Evolutionary conservation across 2,329 filamentous ascomycete species (phyloP).

Genomic region (Penicillium decumbens): DNA sequence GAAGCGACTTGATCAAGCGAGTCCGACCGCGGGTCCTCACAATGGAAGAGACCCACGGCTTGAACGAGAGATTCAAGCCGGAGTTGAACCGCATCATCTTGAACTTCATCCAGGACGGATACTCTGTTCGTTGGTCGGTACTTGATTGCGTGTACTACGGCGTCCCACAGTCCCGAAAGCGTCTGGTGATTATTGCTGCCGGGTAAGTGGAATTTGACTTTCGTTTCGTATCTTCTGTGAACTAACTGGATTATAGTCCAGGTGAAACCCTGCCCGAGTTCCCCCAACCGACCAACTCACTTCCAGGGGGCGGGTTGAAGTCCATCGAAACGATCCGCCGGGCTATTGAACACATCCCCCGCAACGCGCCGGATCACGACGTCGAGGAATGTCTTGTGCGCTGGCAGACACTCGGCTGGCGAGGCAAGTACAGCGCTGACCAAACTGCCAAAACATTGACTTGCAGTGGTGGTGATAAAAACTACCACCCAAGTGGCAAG

Average conservation of each 20-base stretch:
- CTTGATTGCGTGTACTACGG: conserved; percentile 50
- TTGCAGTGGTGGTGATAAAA: conserved; percentile 54
- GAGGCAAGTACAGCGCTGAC: conserved; percentile 46
- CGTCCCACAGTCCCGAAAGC: conserved; percentile 46
- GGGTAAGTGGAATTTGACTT: conserved; percentile 39
- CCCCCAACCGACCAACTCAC: conserved; percentile 57
- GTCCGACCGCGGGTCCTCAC: conserved; percentile 65
- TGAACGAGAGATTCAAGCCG: conserved; percentile 52
- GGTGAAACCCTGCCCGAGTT: conserved; percentile 67
- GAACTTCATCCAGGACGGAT: conserved; percentile 61
- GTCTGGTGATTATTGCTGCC: conserved; percentile 51
- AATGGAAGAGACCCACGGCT: conserved; percentile 71
- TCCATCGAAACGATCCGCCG: conserved; percentile 42
- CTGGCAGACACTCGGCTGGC: conserved; percentile 21
- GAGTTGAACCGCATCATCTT: conserved; percentile 59
- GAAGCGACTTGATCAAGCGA: conserved; percentile 53
- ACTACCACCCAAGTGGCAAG: conserved; percentile 62
- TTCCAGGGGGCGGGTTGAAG: conserved; percentile 26
- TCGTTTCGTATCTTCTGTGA: background rate
- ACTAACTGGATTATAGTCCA: conserved; percentile 49
- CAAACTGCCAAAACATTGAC: conserved; percentile 59
- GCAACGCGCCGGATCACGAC: conserved; percentile 42
- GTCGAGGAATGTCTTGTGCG: conserved; percentile 19
- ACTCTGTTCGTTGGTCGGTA: conserved; percentile 66
- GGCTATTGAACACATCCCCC: conserved; percentile 41